Percentiles rank a stretch among this genome's conserved stretches.
Evolutionary conservation across 2,329 filamentous ascomycete genomes (phyloP).

Genomic region (Stagonosporopsis chrysanthemi): DNA sequence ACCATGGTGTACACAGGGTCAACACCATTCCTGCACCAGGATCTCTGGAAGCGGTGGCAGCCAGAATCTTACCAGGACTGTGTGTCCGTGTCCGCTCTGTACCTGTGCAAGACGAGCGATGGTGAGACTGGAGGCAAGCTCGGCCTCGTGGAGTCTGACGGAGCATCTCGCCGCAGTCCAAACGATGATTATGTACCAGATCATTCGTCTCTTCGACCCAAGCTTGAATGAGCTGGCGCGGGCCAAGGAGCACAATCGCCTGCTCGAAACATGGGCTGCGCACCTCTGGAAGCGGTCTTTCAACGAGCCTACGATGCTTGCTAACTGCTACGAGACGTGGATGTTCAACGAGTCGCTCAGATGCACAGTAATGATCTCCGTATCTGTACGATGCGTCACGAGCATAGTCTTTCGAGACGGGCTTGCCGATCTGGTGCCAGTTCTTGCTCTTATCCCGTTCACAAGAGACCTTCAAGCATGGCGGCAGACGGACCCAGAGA

Average conservation of each 20-base stretch:
- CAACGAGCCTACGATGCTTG: conserved; percentile 5
- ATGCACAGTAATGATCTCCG: conserved; percentile 38
- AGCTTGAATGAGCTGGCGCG: conserved; percentile 22
- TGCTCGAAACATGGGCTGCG: conserved; percentile 40
- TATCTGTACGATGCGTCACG: conserved; percentile 38
- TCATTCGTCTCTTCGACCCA: conserved; percentile 41
- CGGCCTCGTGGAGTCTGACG: conserved; percentile 28
- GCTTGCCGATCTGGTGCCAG: conserved; percentile 32
- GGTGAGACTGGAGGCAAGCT: conserved; percentile 19
- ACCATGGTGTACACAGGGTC: conserved; percentile 33
- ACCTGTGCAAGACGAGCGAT: conserved; percentile 35
- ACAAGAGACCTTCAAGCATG: conserved; percentile 29
- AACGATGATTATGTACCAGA: conserved; percentile 43
- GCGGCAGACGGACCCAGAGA: conserved; percentile 15
- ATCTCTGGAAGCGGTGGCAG: conserved; percentile 29
- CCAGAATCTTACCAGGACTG: conserved; percentile 39
- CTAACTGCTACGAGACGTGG: conserved; percentile 23
- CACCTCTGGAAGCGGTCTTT: conserved; percentile 38
- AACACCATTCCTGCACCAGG: conserved; percentile 36
- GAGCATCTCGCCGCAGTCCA: conserved; percentile 45
- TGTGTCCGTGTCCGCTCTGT: conserved; percentile 34
- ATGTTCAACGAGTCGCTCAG: conserved; percentile 41
- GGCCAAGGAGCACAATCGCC: conserved; percentile 28
- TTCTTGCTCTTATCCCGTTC: conserved; percentile 33
- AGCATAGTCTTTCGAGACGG: conserved; percentile 27